Conservation (phyloP, 2,329 filamentous ascomycete species). For the Penicillium occitanis region DNA sequence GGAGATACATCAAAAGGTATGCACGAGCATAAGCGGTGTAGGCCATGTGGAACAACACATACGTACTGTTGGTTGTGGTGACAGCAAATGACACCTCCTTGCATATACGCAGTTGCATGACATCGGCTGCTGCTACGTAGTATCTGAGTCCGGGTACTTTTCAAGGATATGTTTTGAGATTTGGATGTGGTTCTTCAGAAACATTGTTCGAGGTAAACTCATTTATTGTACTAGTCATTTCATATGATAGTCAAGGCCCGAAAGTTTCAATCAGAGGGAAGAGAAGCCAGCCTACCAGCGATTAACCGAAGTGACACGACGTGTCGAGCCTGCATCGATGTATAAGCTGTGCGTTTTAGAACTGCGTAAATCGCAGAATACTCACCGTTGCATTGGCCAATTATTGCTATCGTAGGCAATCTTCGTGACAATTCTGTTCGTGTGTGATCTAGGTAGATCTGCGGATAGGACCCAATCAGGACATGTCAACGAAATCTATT, state of each 20-base stretch:
- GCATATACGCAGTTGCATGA: neutral
- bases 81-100: neutral
- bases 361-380: neutral
- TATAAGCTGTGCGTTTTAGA: neutral
- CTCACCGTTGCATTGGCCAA: neutral
- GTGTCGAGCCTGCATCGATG: neutral
- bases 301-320: neutral
- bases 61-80: neutral
- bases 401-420: neutral
- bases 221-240: neutral
- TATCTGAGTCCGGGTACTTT: neutral
- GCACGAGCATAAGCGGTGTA: neutral
- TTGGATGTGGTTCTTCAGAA: neutral
- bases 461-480: neutral
- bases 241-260: neutral
- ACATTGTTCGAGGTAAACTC: neutral
- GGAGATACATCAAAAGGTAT: neutral
- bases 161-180: neutral
- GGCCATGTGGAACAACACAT: neutral
- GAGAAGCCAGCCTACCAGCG: neutral
- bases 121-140: neutral
- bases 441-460: neutral
- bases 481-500: neutral
- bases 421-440: neutral
- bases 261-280: neutral